Percentiles rank a stretch among this genome's conserved stretches.
Conservation (phyloP, 225 moss, liverwort and hornwort genomes). For the Rhytidiadelphus loreus region DNA sequence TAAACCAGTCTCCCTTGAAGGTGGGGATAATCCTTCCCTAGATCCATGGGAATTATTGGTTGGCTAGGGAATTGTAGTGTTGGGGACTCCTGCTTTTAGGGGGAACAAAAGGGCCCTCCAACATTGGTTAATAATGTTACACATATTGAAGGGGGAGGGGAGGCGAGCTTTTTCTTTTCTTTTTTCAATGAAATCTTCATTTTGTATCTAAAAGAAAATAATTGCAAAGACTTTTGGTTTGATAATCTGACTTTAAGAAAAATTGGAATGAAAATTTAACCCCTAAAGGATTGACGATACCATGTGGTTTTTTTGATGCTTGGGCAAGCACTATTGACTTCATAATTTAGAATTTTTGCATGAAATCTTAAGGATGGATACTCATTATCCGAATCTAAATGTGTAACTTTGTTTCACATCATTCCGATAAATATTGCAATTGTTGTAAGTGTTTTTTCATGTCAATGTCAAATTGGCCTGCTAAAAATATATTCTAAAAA, state of each 20-base stretch:
- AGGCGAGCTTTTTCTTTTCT: not conserved
- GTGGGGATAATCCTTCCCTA: rapidly evolving
- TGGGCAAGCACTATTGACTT: rapidly evolving
- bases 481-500: not conserved
- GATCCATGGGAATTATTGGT: rapidly evolving
- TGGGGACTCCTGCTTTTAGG: rapidly evolving
- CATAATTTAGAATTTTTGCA: not conserved
- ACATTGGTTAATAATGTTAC: not conserved
- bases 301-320: not conserved
- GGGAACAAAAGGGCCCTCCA: rapidly evolving
- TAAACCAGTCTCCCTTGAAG: not conserved
- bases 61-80: rapidly evolving
- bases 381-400: not conserved
- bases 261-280: not conserved
- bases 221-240: not conserved
- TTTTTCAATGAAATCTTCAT: not conserved
- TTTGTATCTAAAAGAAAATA: not conserved
- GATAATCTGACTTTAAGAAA: not conserved
- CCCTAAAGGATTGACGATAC: rapidly evolving
- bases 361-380: not conserved
- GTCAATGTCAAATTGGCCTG: too few species aligned
- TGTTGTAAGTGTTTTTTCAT: not conserved
- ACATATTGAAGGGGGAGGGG: rapidly evolving
- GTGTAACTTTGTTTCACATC: not conserved
- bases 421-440: not conserved